Conservation (phyloP, 2,329 filamentous ascomycete genomes). For the Mariannaea sp. region DNA sequence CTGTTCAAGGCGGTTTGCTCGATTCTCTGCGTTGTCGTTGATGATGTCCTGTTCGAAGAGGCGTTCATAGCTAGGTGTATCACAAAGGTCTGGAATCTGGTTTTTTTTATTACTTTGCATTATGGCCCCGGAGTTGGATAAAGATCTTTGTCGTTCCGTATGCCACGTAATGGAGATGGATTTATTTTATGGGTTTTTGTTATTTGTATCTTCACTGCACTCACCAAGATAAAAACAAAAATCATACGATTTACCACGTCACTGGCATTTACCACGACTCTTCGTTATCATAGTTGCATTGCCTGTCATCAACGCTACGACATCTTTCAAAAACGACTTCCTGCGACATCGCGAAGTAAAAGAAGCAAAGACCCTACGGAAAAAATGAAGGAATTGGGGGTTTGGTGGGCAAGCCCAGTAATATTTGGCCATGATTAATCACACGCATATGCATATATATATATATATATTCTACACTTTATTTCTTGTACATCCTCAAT, state of each 20-base stretch:
- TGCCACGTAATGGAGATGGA: slow-evolving; percentile 16
- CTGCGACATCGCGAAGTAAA: not conserved
- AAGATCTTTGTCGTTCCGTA: slow-evolving; percentile 17
- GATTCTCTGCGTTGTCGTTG: not conserved
- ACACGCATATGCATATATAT: no score
- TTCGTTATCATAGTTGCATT: not conserved
- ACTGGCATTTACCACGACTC: not conserved
- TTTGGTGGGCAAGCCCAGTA: not conserved
- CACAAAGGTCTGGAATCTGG: slow-evolving; percentile 8
- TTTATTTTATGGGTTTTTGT: not conserved
- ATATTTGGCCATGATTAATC: slow-evolving; percentile 6
- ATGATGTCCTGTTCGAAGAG: slow-evolving; percentile 8
- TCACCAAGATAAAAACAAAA: slow-evolving; percentile 1
- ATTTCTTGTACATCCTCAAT: slow-evolving; percentile 7
- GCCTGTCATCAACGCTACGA: not conserved
- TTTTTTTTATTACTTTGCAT: slow-evolving; percentile 19
- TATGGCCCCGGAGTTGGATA: slow-evolving; percentile 27
- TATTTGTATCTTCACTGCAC: not conserved
- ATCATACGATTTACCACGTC: not conserved
- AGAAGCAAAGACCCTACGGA: no score
- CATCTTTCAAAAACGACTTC: not conserved
- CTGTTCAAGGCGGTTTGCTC: not conserved
- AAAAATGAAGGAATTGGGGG: not conserved
- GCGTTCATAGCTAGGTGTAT: slow-evolving; percentile 15
- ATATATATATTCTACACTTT: not conserved